These are phyloP conservation scores for Ustilago xerochloae DNA, from an alignment of 1,284 basidiomycete genomes.

Conservation along the genomic window DNA sequence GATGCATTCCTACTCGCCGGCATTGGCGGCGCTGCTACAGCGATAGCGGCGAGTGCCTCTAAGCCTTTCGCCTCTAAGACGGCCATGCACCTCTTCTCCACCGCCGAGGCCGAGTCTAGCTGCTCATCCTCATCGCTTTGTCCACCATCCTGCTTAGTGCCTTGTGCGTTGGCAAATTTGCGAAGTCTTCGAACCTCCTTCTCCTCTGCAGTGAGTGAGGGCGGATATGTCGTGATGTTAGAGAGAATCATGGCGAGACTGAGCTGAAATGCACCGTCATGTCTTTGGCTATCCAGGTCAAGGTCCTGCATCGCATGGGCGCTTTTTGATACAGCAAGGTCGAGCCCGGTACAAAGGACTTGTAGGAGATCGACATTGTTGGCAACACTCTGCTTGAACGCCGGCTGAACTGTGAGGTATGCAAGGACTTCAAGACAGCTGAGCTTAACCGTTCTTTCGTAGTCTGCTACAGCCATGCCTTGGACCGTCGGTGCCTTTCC, in stretches of 20 bases:
- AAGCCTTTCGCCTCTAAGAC: conserved; percentile 51
- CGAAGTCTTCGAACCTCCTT: conserved; percentile 54
- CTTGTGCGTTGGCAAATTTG: conserved; percentile 50
- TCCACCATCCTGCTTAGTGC: conserved; percentile 6
- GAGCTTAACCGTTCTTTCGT: conserved; percentile 14
- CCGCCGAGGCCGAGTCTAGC: conserved; percentile 8
- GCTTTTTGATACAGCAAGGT: background rate
- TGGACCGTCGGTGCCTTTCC: background rate
- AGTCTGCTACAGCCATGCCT: background rate
- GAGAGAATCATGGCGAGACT: conserved; percentile 50
- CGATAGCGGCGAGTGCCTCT: conserved; percentile 42
- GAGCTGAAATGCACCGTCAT: conserved; percentile 54
- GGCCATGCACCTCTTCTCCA: conserved; percentile 36
- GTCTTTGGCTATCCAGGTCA: conserved; percentile 20
- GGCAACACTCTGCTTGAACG: conserved; percentile 31
- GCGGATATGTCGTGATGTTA: conserved; percentile 49
- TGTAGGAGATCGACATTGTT: conserved; percentile 32
- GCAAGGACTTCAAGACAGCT: conserved; percentile 55
- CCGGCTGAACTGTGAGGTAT: conserved; percentile 51
- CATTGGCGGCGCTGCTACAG: conserved; percentile 18
- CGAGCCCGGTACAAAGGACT: conserved; percentile 27
- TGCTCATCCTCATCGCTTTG: conserved; percentile 29
- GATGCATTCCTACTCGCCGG: background rate
- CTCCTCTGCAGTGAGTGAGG: conserved; percentile 47
- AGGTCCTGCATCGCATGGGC: background rate